These are phyloP conservation scores for Halenospora varia DNA, from an alignment of 495 filamentous ascomycete genomes.

Conservation along the genomic window DNA sequence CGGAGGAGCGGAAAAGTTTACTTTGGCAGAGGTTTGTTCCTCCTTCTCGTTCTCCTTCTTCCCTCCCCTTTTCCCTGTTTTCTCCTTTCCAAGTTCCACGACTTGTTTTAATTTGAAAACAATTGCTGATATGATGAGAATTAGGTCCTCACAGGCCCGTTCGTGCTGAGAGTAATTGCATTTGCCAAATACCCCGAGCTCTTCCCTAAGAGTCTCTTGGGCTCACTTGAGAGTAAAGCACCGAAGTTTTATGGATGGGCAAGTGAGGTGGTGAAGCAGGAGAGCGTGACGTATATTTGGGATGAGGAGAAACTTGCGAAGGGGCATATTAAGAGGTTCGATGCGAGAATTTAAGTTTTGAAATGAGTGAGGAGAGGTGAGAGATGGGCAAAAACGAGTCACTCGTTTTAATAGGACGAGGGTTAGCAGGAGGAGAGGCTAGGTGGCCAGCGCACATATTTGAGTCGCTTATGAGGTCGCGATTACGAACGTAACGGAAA, in stretches of 20 bases:
- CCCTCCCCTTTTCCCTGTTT: not conserved
- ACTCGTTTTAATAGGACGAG: too few species aligned
- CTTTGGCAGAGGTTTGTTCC: conserved; percentile 67
- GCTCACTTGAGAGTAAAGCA: conserved; percentile 44
- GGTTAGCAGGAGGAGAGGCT: too few species aligned
- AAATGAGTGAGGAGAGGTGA: too few species aligned
- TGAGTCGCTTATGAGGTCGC: too few species aligned
- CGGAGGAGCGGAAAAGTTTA: conserved; percentile 70
- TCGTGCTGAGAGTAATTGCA: conserved; percentile 54
- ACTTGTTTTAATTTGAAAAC: not conserved
- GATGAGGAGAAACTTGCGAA: conserved; percentile 38
- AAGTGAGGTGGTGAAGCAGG: conserved; percentile 53
- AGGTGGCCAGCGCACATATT: too few species aligned
- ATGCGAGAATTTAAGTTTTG: too few species aligned
- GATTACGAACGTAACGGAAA: too few species aligned
- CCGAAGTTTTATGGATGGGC: conserved; percentile 69
- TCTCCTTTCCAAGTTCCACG: not conserved
- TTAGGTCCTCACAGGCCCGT: conserved; percentile 63
- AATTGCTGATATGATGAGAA: not conserved
- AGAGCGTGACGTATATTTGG: conserved; percentile 66
- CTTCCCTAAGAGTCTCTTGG: conserved; percentile 44
- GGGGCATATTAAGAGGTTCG: conserved; percentile 31
- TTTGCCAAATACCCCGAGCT: conserved; percentile 45
- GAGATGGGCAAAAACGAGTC: too few species aligned
- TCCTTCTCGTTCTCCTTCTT: not conserved